Evolutionary conservation across 768 basidiomycete genomes (phyloP).

Genomic region (Antrodiella citrinella): DNA sequence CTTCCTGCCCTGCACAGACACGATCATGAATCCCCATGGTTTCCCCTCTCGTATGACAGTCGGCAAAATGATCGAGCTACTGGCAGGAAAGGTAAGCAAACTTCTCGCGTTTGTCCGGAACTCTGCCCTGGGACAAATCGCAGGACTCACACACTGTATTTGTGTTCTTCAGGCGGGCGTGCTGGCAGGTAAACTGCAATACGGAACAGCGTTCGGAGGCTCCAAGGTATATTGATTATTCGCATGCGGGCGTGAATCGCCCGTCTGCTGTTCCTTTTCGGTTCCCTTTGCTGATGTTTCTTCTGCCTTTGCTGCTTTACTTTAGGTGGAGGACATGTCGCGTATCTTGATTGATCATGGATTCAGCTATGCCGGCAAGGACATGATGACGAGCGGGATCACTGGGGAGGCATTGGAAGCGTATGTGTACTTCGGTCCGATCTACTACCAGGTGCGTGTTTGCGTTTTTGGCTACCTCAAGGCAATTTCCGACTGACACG

Average conservation of each 20-base stretch:
- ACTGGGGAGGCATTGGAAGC: slow-evolving; percentile 95
- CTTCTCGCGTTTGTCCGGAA: slow-evolving; percentile 1
- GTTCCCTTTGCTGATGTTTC: slow-evolving; percentile 3
- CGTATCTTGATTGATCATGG: slow-evolving; percentile 91
- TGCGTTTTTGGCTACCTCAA: neutral
- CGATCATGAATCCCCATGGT: slow-evolving; percentile 99
- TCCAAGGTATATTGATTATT: slow-evolving; percentile 70
- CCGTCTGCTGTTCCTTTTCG: slow-evolving; percentile 1
- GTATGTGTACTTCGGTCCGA: slow-evolving; percentile 98
- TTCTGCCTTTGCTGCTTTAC: too few relatives aligned
- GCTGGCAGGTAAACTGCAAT: slow-evolving; percentile 79
- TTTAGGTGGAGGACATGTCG: slow-evolving; percentile 99
- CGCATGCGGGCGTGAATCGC: too few relatives aligned
- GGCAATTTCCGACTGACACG: slow-evolving; percentile 4
- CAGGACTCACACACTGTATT: neutral
- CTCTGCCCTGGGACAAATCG: neutral
- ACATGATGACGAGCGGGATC: slow-evolving; percentile 97
- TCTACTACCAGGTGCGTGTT: slow-evolving; percentile 82
- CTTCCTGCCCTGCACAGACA: slow-evolving; percentile 50
- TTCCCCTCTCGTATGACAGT: slow-evolving; percentile 99
- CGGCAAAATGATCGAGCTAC: slow-evolving; percentile 98
- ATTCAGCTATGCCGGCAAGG: slow-evolving; percentile 97
- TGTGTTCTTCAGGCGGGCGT: slow-evolving; percentile 70
- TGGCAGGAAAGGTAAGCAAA: slow-evolving; percentile 95
- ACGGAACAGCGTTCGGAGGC: slow-evolving; percentile 95